A percentile compares a stretch with the other conserved stretches of the same genome.
Conservation (phyloP, 2,329 filamentous ascomycete species). For the Nigrospora sphaerica region DNA sequence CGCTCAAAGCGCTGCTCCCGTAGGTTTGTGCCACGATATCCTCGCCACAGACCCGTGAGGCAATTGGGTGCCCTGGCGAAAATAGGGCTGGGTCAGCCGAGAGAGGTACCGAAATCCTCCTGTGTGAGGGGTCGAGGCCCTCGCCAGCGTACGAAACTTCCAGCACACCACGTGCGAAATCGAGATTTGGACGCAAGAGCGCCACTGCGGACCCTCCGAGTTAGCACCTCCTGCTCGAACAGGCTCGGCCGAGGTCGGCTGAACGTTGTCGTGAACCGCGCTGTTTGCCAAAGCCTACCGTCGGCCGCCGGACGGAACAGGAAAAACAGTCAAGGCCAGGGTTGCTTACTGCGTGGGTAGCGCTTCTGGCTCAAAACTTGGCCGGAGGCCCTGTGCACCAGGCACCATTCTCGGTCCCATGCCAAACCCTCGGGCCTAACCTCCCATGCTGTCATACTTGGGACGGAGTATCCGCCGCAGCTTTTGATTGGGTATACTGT, state of each 20-base stretch:
- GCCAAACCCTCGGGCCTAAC: slow-evolving; percentile 74
- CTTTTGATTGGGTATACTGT: slow-evolving; percentile 89
- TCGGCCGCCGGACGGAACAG: too few relatives aligned
- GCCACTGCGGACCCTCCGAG: slow-evolving; percentile 45
- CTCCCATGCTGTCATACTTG: slow-evolving; percentile 60
- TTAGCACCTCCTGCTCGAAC: too few relatives aligned
- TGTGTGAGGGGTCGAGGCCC: slow-evolving; percentile 12
- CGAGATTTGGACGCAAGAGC: slow-evolving; percentile 66
- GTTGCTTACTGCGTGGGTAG: slow-evolving; percentile 54
- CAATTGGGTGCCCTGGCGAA: slow-evolving; percentile 26
- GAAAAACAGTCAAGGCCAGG: too few relatives aligned
- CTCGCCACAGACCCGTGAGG: slow-evolving; percentile 79
- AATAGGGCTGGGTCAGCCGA: slow-evolving; percentile 60
- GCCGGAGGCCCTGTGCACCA: slow-evolving; percentile 80
- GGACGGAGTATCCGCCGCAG: slow-evolving; percentile 72
- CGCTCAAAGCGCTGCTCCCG: slow-evolving; percentile 53
- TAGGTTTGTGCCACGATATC: slow-evolving; percentile 66
- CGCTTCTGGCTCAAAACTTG: slow-evolving; percentile 83
- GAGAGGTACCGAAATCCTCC: slow-evolving; percentile 51
- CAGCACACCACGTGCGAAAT: slow-evolving; percentile 61
- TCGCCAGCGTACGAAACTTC: slow-evolving; percentile 46
- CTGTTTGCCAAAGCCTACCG: too few relatives aligned
- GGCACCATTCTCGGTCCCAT: slow-evolving; percentile 96
- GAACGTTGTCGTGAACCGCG: too few relatives aligned
- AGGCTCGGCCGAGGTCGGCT: too few relatives aligned